Conservation (phyloP, 2,329 filamentous ascomycete genomes). For the Phoma sp. region DNA sequence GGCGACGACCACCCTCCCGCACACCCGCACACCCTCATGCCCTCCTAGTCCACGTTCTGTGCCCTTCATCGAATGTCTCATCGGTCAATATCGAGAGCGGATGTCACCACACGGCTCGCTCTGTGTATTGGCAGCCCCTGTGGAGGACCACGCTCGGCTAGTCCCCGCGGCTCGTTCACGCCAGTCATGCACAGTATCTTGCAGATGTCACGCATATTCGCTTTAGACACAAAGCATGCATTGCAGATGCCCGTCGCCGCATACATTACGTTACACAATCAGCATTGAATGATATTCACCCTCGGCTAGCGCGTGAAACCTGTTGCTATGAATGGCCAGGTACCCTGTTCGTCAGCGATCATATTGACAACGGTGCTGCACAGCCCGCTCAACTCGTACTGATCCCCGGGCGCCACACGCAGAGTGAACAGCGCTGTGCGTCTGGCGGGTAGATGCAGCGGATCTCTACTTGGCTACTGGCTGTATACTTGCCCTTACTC, state of each 20-base stretch:
- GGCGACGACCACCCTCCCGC: slow-evolving; percentile 6
- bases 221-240: slow-evolving; percentile 43
- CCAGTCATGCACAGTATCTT: slow-evolving; percentile 43
- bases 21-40: slow-evolving; percentile 5
- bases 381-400: slow-evolving; percentile 37
- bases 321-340: slow-evolving; percentile 25
- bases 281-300: slow-evolving; percentile 38
- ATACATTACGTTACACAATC: slow-evolving; percentile 40
- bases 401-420: slow-evolving; percentile 39
- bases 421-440: slow-evolving; percentile 30
- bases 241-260: slow-evolving; percentile 33
- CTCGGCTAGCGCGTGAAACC: slow-evolving; percentile 28
- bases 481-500: slow-evolving; percentile 25
- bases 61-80: slow-evolving; percentile 14
- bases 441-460: slow-evolving; percentile 33
- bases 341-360: slow-evolving; percentile 33
- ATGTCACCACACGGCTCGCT: slow-evolving; percentile 11
- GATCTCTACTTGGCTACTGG: slow-evolving; percentile 38
- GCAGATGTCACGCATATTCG: slow-evolving; percentile 48
- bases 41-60: slow-evolving; percentile 21
- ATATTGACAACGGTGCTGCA: slow-evolving; percentile 41
- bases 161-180: slow-evolving; percentile 29
- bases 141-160: slow-evolving; percentile 24
- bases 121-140: slow-evolving; percentile 5
- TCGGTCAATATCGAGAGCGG: slow-evolving; percentile 14